Evolutionary conservation across 208 protist species (phyloP), one percentile per base, ranked within the genome.

Genomic region (Wallacemonas rigidus): DNA sequence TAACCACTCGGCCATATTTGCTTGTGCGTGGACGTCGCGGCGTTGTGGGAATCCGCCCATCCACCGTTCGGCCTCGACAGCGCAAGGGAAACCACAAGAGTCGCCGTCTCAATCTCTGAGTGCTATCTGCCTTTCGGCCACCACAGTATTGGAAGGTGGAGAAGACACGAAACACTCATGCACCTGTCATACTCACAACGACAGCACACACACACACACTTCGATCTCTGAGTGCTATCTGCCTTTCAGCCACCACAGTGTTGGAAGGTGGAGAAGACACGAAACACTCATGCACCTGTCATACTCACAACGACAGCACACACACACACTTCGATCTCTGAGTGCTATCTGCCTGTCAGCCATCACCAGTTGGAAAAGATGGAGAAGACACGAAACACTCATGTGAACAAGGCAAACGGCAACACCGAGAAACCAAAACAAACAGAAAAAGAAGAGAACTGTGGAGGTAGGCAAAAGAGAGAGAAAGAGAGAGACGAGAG

Each of bases 1-100:
- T 94, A 90, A 92, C 86, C 89, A 94, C 84, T 91, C 89, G 89
- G 86, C 86, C 86, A 94, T 81, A 79, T 94, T 94, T 91, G 89
- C 89, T 81, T 62, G 56, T 44, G 0, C 1, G 15, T 15, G 8
- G 17, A 2, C 36, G 6, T 38, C 8, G 6, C 1, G n/a, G 1
- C 6, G 12, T 0, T 17, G 35, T 58, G 0, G 54, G 0, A 26
- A 26, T 0, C 26, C 26, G 26, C 26, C 26, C 26, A 0, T 26
- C 26, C 0, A 26, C 0, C 26, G 0, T 26, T 26, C 26, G 26
- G 0, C 26, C 26, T 6, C 6, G 45, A 12, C 45, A 12, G 45
- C 45, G 45, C 45, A 12, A 0, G 12, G 12, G 36, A 9, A 5
- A 43, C 56, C 1, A 9, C 8, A 38, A 62, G 4, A 38, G 6